phyloP scores from a whole-genome alignment of 2,329 filamentous ascomycete genomes.

The Ophiostoma ips region DNA sequence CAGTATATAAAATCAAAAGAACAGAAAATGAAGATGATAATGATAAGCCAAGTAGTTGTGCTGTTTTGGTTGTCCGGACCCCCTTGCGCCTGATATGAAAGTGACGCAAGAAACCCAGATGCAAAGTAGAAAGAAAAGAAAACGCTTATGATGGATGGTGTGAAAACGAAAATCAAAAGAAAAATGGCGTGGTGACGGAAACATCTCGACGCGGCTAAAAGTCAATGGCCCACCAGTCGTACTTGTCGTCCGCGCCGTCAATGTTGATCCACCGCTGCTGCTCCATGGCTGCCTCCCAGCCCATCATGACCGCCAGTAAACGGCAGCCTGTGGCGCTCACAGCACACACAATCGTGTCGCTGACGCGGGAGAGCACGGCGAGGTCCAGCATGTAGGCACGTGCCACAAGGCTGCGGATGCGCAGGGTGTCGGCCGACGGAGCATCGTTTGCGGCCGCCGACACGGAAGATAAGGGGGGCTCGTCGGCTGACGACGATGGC shows the following conservation, averaged over 20 bases:
- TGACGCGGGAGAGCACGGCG: slow-evolving; percentile 53
- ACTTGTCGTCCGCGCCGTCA: slow-evolving; percentile 60
- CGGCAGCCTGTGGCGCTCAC: slow-evolving; percentile 62
- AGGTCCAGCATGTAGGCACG: slow-evolving; percentile 74
- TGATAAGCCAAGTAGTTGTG: too few species aligned
- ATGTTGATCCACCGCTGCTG: slow-evolving; percentile 60
- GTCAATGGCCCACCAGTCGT: slow-evolving; percentile 35
- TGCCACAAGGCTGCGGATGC: slow-evolving; percentile 59
- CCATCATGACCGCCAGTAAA: slow-evolving; percentile 72
- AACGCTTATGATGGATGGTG: neutral
- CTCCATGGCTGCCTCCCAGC: slow-evolving; percentile 56
- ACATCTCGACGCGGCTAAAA: too few species aligned
- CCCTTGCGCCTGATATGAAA: neutral
- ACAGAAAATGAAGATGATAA: neutral
- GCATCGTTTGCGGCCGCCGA: neutral
- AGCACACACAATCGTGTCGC: slow-evolving; percentile 62
- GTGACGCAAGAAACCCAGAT: neutral
- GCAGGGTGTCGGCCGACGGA: slow-evolving; percentile 41
- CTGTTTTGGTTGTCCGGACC: neutral
- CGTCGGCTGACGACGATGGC: slow-evolving; percentile 19
- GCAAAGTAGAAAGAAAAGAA: neutral
- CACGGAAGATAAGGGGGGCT: slow-evolving; percentile 6
- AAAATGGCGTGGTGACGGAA: neutral
- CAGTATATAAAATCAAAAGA: neutral
- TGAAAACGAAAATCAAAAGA: neutral